Evolutionary conservation across 2,329 filamentous ascomycete species (phyloP).

Genomic region (Elsinoe perseae): DNA sequence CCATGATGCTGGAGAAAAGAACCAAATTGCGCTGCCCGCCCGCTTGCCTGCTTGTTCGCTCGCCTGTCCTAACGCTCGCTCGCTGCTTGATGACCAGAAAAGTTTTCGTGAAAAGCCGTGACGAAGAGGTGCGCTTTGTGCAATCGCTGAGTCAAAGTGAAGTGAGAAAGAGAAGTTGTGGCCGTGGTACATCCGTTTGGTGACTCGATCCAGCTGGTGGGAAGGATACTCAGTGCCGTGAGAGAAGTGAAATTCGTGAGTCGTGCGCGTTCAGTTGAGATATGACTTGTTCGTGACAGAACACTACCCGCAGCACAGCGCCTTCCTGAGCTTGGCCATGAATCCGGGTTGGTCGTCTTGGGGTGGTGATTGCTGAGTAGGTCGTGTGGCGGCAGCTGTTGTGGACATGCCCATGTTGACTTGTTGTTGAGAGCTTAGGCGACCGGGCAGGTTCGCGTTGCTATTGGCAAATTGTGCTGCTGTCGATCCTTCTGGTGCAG

Average conservation of each 20-base stretch:
- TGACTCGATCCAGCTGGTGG: not conserved
- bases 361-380: constrained; percentile 32
- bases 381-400: constrained; percentile 13
- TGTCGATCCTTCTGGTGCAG: constrained; percentile 73
- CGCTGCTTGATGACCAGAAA: not conserved
- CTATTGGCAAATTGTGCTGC: constrained; percentile 96
- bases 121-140: not conserved
- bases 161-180: not conserved
- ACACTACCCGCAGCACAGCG: constrained; percentile 91
- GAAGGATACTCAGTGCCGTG: not conserved
- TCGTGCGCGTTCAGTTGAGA: not conserved
- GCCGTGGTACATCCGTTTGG: not conserved
- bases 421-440: constrained; percentile 17
- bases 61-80: too few species aligned
- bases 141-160: constrained; percentile 11
- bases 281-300: too few species aligned
- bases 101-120: not conserved
- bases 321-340: constrained; percentile 88
- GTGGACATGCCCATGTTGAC: constrained; percentile 18
- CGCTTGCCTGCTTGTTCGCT: not conserved
- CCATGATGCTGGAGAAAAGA: not conserved
- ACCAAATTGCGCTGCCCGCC: not conserved
- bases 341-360: constrained; percentile 69
- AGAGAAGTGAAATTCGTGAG: constrained; percentile 10
- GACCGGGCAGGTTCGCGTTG: constrained; percentile 66